These are phyloP conservation scores for Sesbania bispinosa DNA, from an alignment of 306 rosid genomes.

Conservation along the genomic window DNA sequence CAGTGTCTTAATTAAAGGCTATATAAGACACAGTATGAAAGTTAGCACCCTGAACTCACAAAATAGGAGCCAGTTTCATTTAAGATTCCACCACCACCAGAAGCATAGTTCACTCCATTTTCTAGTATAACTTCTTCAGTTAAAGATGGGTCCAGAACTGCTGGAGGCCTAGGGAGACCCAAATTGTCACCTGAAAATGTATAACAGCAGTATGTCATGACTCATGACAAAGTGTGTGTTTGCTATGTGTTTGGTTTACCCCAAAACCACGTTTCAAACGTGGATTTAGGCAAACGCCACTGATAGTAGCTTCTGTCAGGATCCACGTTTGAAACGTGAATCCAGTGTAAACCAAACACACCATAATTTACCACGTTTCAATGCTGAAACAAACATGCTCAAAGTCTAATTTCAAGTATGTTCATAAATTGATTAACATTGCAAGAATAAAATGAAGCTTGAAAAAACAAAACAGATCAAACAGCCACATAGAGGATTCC, in stretches of 20 bases:
- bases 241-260: too few relatives aligned
- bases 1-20: neutral
- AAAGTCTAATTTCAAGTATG: neutral
- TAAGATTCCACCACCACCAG: constrained; percentile 97
- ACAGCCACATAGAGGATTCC: neutral
- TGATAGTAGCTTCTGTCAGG: too few relatives aligned
- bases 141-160: constrained; percentile 71
- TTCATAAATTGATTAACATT: neutral
- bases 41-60: constrained; percentile 47
- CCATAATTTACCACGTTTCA: too few relatives aligned
- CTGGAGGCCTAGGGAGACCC: constrained; percentile 94
- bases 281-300: too few relatives aligned
- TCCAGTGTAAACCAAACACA: too few relatives aligned
- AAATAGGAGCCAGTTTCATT: constrained; percentile 81
- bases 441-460: neutral
- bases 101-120: constrained; percentile 85
- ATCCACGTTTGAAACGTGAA: too few relatives aligned
- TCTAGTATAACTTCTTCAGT: constrained; percentile 57
- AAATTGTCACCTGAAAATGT: constrained; percentile 53
- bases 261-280: too few relatives aligned
- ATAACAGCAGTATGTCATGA: neutral
- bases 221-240: too few relatives aligned
- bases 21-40: neutral
- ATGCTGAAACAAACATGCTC: too few relatives aligned
- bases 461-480: neutral